phyloP scores from a whole-genome alignment of 2,329 filamentous ascomycete genomes.

The Exophiala lecanii-corni region DNA sequence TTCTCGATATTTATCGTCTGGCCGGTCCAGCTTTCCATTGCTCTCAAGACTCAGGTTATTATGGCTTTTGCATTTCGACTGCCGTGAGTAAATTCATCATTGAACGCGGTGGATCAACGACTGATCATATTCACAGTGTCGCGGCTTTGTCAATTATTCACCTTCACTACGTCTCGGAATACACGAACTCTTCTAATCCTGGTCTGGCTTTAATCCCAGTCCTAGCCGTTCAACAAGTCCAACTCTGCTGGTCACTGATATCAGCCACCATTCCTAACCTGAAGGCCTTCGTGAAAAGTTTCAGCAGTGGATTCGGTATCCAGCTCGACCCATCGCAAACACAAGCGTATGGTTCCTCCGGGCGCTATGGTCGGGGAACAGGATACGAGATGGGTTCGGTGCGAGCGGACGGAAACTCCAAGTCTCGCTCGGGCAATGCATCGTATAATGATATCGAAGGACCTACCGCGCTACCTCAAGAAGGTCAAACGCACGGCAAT shows the following conservation, averaged over 20 bases:
- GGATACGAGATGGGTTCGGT: constrained; percentile 15
- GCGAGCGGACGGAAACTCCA: constrained; percentile 6
- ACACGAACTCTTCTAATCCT: constrained; percentile 27
- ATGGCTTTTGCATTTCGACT: constrained; percentile 36
- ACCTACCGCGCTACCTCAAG: constrained; percentile 2
- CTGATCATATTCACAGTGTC: constrained; percentile 24
- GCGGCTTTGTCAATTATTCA: constrained; percentile 33
- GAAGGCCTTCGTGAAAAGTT: constrained; percentile 39
- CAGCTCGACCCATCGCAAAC: constrained; percentile 19
- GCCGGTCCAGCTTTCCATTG: constrained; percentile 25
- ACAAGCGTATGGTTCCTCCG: constrained; percentile 17
- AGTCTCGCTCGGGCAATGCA: constrained; percentile 11
- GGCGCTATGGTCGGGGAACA: constrained; percentile 3
- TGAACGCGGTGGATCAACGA: no score
- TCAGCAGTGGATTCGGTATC: constrained; percentile 37
- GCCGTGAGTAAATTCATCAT: constrained; percentile 28
- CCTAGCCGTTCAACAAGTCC: constrained; percentile 34
- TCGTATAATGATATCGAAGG: constrained; percentile 17
- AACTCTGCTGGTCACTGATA: constrained; percentile 40
- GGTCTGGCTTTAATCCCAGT: constrained; percentile 32
- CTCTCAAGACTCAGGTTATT: constrained; percentile 28
- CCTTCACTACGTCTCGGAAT: constrained; percentile 32
- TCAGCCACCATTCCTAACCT: constrained; percentile 39
- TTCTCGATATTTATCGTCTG: constrained; percentile 28
- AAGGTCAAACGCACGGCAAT: constrained; percentile 3